Evolutionary conservation across 257 asterid genomes (phyloP), one percentile per base, ranked within the genome.

Genomic region (Cordia subcordata): DNA sequence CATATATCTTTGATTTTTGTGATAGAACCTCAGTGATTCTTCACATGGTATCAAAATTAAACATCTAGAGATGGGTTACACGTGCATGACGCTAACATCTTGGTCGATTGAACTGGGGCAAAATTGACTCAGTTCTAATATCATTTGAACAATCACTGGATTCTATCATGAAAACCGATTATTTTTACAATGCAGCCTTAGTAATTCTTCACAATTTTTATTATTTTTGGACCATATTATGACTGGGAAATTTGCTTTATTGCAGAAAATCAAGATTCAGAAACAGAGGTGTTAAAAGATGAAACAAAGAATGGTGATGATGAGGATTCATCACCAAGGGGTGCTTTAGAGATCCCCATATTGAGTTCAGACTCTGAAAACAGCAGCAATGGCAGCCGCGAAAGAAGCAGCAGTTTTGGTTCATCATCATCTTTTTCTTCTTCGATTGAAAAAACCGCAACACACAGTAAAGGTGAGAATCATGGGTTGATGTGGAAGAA

Each of bases 271-370:
- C 60, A 56, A 21, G 58, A 57, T 42, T 35, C 46, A 14, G 64
- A 40, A 54, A 42, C 12, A 42, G 10, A 53, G 51, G 49, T 49
- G 23, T 19, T 46, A 11, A 19, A 15, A 32, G 61, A 40, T 53
- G 44, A 63, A 56, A 40, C 13, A 16, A 46, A 33, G 40, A 42
- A 20, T 10, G 8, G 68, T 55, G 64, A 14, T 0, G 77, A 71
- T 3, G 78, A 79, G 38, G 75, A 53, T n/a, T 60, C 78, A 10
- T 86, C 96, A 0, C 94, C 97, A 9, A 69, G 96, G 72, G 90
- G 96, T 5, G 96, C 87, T 10, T 16, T 87, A 66, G 96, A 90
- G 67, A 76, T 78, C 6, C 84, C 81, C 0, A 53, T 77, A 11
- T 56, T 85, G 16, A 77, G 80, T 4, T 73, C 87, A n/a, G 96